Percentiles rank a stretch among this genome's conserved stretches.
phyloP scores from a whole-genome alignment of 2,329 filamentous ascomycete genomes.

The Colletotrichum somersetense region DNA sequence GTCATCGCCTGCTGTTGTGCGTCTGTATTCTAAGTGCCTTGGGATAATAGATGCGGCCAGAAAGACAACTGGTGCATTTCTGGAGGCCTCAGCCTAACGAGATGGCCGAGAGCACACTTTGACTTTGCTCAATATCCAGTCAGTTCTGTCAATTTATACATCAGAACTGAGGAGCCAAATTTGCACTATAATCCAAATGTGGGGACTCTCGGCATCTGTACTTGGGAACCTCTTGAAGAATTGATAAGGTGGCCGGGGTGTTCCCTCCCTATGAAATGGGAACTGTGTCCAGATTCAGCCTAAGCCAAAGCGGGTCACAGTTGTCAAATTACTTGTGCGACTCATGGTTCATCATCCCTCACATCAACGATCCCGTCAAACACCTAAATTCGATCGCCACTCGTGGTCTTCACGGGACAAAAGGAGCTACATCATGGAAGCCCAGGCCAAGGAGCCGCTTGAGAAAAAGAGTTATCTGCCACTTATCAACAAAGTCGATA shows the following conservation, averaged over 20 bases:
- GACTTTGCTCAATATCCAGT: neutral
- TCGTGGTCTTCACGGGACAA: no score
- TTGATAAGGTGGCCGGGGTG: neutral
- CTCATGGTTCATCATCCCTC: neutral
- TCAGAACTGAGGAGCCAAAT: neutral
- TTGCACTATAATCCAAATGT: neutral
- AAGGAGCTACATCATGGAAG: neutral
- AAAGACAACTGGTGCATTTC: neutral
- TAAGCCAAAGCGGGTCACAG: neutral
- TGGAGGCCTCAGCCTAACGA: neutral
- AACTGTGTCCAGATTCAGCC: neutral
- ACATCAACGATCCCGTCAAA: neutral
- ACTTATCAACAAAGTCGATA: constrained; percentile 58
- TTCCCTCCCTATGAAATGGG: neutral
- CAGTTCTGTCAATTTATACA: no score
- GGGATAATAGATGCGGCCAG: no score
- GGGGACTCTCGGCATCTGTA: no score
- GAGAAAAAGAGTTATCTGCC: constrained; percentile 12
- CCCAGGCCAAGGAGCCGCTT: neutral
- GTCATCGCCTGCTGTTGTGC: neutral
- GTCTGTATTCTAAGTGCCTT: neutral
- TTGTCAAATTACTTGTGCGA: neutral
- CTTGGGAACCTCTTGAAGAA: neutral
- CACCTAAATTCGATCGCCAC: neutral
- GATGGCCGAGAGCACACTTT: neutral